Evolutionary conservation across 176 grass and related monocot genomes (phyloP).

Genomic region (Panicum miliaceum): DNA sequence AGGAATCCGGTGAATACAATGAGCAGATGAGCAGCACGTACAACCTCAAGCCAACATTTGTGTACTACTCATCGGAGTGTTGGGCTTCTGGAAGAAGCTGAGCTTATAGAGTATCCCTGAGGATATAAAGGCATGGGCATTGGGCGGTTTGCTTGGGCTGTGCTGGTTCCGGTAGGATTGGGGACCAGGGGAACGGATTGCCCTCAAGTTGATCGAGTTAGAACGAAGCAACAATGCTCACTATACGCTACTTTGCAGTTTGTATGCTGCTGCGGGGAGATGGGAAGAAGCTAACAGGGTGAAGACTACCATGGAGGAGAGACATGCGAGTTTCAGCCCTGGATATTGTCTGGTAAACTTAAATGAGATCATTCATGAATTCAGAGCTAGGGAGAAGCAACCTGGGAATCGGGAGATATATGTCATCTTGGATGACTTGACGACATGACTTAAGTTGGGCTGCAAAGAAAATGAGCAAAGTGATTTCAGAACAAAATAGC

Average conservation of each 20-base stretch:
- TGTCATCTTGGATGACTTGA: slow-evolving; percentile 56
- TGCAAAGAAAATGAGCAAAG: not conserved
- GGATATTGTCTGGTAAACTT: slow-evolving; percentile 64
- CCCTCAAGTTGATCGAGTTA: slow-evolving; percentile 60
- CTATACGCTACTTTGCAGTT: slow-evolving; percentile 61
- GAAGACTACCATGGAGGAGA: slow-evolving; percentile 59
- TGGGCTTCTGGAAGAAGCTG: not conserved
- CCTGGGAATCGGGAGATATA: slow-evolving; percentile 55
- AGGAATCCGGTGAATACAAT: slow-evolving; percentile 68
- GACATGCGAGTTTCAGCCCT: slow-evolving; percentile 44
- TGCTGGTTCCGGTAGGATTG: slow-evolving; percentile 60
- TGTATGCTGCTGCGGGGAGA: slow-evolving; percentile 68
- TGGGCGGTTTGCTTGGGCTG: slow-evolving; percentile 67
- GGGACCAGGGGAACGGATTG: slow-evolving; percentile 53
- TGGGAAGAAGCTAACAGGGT: slow-evolving; percentile 67
- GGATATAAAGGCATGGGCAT: slow-evolving; percentile 49
- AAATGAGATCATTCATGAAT: slow-evolving; percentile 55
- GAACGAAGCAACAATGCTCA: slow-evolving; percentile 56
- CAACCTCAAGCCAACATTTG: slow-evolving; percentile 61
- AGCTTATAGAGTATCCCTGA: slow-evolving; percentile 44
- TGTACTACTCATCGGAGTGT: slow-evolving; percentile 64
- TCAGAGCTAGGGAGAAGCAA: slow-evolving; percentile 52
- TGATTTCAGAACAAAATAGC: slow-evolving; percentile 17
- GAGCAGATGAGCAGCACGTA: slow-evolving; percentile 59
- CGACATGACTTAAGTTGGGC: slow-evolving; percentile 14